A percentile compares a stretch with the other conserved stretches of the same genome.
Evolutionary conservation across 179 eudicot genomes (phyloP).

Genomic region (Beta macrorhiza): DNA sequence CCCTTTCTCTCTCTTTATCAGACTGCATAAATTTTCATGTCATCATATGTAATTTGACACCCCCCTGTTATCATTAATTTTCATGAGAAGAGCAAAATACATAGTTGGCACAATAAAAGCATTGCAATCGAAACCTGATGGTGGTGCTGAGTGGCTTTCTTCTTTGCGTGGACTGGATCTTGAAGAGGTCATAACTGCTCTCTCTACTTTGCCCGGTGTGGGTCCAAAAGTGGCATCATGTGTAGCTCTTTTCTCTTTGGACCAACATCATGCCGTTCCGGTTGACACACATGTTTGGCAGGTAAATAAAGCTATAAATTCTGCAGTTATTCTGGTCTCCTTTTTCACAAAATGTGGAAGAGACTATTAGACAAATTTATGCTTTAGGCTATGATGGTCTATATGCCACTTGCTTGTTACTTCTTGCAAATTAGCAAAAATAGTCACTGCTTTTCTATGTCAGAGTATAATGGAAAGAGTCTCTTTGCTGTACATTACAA

Average conservation of each 20-base stretch:
- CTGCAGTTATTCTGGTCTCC: background rate
- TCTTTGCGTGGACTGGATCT: slow-evolving; percentile 69
- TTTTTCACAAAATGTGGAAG: background rate
- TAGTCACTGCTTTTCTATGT: too few relatives aligned
- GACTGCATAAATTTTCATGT: background rate
- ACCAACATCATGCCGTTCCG: slow-evolving; percentile 94
- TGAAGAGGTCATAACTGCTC: slow-evolving; percentile 58
- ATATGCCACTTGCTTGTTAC: too few relatives aligned
- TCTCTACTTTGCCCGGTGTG: slow-evolving; percentile 77
- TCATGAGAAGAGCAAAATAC: slow-evolving; percentile 76
- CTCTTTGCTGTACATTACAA: too few relatives aligned
- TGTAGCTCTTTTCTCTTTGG: slow-evolving; percentile 89
- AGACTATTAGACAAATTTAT: background rate
- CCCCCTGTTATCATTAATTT: slow-evolving; percentile 9
- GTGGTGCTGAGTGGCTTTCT: slow-evolving; percentile 80
- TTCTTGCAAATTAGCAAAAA: too few relatives aligned
- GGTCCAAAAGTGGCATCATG: slow-evolving; percentile 99
- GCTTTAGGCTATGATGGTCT: too few relatives aligned
- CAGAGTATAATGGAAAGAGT: too few relatives aligned
- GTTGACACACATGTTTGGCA: slow-evolving; percentile 96
- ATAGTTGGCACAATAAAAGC: slow-evolving; percentile 64
- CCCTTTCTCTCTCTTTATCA: background rate
- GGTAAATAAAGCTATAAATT: slow-evolving; percentile 34
- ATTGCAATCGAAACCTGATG: slow-evolving; percentile 66
- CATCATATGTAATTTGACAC: background rate